Conservation (phyloP, 768 basidiomycete genomes). For the Tylopilus vinaceipallidus region DNA sequence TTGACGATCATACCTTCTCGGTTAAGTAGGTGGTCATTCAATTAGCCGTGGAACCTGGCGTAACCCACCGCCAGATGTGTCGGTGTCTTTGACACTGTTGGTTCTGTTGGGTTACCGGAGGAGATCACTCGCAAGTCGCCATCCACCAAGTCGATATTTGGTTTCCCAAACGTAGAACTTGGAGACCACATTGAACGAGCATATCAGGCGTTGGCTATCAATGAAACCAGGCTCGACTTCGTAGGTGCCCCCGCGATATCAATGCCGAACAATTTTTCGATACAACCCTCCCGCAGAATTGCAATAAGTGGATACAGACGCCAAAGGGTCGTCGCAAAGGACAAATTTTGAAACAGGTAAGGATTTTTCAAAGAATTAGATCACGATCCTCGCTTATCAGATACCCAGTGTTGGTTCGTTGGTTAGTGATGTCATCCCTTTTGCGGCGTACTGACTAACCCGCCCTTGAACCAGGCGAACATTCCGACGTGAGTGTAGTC, state of each 20-base stretch:
- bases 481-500: conserved; percentile 20
- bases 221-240: conserved; percentile 68
- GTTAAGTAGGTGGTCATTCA: conserved; percentile 48
- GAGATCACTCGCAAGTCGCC: conserved; percentile 50
- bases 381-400: conserved; percentile 5
- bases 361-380: conserved; percentile 2
- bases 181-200: conserved; percentile 64
- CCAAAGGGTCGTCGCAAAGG: conserved; percentile 47
- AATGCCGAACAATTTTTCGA: neutral
- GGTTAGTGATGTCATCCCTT: conserved; percentile 39
- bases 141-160: conserved; percentile 53
- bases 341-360: conserved; percentile 63
- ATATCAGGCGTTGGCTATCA: conserved; percentile 68
- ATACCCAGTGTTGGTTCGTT: conserved; percentile 65
- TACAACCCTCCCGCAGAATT: conserved; percentile 38
- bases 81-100: conserved; percentile 80
- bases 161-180: conserved; percentile 57
- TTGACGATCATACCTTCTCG: conserved; percentile 48
- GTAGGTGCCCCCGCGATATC: conserved; percentile 37
- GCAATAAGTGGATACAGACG: conserved; percentile 63
- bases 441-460: neutral
- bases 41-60: neutral
- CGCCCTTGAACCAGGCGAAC: conserved; percentile 26
- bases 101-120: conserved; percentile 66
- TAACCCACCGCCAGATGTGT: conserved; percentile 45